phyloP scores from a whole-genome alignment of 2,329 filamentous ascomycete genomes.

The Nigrograna mackinnonii region DNA sequence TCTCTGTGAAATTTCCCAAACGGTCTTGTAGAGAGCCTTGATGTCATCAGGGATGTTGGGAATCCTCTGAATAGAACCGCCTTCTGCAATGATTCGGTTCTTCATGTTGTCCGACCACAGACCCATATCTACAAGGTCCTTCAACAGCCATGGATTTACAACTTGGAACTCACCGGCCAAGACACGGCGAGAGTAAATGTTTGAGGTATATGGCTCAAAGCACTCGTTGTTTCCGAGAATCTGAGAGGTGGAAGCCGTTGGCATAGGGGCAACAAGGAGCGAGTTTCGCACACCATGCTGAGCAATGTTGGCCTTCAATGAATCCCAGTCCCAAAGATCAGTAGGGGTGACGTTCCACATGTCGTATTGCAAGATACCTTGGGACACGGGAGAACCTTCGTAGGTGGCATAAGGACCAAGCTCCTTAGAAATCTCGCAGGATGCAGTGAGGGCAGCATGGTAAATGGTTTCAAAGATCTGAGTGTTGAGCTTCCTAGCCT shows the following conservation, averaged over 20 bases:
- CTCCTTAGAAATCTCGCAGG: conserved; percentile 80
- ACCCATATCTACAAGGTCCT: conserved; percentile 96
- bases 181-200: conserved; percentile 99
- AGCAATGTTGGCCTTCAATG: conserved; percentile 87
- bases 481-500: conserved; percentile 91
- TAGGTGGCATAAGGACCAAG: conserved; percentile 88
- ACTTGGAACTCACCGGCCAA: conserved; percentile 99
- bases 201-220: conserved; percentile 99
- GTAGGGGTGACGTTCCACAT: conserved; percentile 97
- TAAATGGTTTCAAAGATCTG: conserved; percentile 99
- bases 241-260: conserved; percentile 94
- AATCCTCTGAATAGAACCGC: conserved; percentile 94
- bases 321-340: conserved; percentile 95
- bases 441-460: conserved; percentile 89
- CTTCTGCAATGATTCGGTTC: conserved; percentile 98
- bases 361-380: conserved; percentile 96
- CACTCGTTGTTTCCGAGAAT: conserved; percentile 99
- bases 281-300: conserved; percentile 95
- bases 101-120: conserved; percentile 99
- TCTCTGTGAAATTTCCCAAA: conserved; percentile 98
- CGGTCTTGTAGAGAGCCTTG: conserved; percentile 98
- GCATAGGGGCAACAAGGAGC: conserved; percentile 94
- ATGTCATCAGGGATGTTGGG: conserved; percentile 95
- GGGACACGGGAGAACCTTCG: conserved; percentile 88
- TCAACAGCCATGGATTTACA: conserved; percentile 97